Percentiles rank a stretch among this genome's conserved stretches.
Evolutionary conservation across 495 filamentous ascomycete species (phyloP).

Genomic region (Jackrogersella multiformis): DNA sequence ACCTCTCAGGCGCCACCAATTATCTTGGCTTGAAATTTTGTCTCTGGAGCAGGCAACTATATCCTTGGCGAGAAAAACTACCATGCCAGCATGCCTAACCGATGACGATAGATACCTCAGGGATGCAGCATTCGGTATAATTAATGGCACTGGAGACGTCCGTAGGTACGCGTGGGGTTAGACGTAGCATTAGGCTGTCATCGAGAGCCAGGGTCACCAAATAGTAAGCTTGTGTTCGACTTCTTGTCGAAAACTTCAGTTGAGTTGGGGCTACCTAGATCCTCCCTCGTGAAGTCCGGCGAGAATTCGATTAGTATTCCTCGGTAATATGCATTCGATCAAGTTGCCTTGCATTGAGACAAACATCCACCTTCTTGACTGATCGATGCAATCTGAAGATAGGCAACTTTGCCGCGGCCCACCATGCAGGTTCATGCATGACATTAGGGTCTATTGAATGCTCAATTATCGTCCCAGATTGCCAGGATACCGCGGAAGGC

Average conservation of each 20-base stretch:
- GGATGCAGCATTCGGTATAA: conserved; percentile 31
- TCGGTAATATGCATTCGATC: conserved; percentile 29
- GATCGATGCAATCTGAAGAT: conserved; percentile 36
- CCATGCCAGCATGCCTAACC: conserved; percentile 32
- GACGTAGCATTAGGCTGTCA: conserved; percentile 37
- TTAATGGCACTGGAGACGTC: conserved; percentile 27
- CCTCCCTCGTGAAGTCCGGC: conserved; percentile 13
- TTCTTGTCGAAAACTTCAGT: conserved; percentile 13
- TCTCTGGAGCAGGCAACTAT: conserved; percentile 25
- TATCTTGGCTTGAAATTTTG: conserved; percentile 16
- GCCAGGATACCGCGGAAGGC: conserved; percentile 26
- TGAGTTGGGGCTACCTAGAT: conserved; percentile 9
- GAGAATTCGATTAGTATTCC: conserved; percentile 14
- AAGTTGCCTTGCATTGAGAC: conserved; percentile 26
- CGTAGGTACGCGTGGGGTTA: conserved; percentile 39
- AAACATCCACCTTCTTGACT: conserved; percentile 28
- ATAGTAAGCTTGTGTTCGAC: conserved; percentile 34
- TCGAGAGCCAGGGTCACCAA: conserved; percentile 28
- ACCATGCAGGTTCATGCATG: conserved; percentile 50
- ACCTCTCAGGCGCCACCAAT: conserved; percentile 20
- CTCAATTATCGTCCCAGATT: conserved; percentile 37
- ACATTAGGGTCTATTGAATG: conserved; percentile 37
- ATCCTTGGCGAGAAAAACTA: conserved; percentile 24
- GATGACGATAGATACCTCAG: conserved; percentile 24
- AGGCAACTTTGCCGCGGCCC: conserved; percentile 40